Evolutionary conservation across 2,329 filamentous ascomycete species (phyloP), one percentile per base, ranked within the genome.

Genomic region (Botrytis cinerea): DNA sequence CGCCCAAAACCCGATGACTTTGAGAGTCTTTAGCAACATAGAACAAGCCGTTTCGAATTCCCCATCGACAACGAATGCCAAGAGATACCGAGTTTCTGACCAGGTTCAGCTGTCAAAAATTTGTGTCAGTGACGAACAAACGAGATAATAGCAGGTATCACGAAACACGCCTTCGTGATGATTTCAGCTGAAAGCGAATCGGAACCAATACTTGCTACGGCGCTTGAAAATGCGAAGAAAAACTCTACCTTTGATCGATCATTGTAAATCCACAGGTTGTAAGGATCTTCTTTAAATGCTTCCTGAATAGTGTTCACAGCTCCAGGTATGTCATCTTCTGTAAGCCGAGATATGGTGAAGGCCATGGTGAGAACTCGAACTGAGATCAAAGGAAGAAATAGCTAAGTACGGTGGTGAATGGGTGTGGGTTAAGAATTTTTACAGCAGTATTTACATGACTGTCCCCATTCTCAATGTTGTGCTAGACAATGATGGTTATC

Each of bases 31-130:
- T 92, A 16, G 90, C 90, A 74, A 93, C 89, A 77, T 91, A 88
- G 82, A 93, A 92, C 54, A 92, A 86, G 70, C 87, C 90, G 79
- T 91, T 89, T 70, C 87, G 85, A 80, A 93, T 91, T 40, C 91
- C 91, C 89, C 91, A 93, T 76, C 84, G 84, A 82, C 91, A 92
- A 70, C 92, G 87, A 2, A 91, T 87, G 2, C 85, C 86, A 32
- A 80, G 73, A 51, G 78, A 79, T 7, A 79, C 76, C 28, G 75
- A 72, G 70, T 78, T 77, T 74, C 77, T 74, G 67, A 73, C 70
- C 46, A 78, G 71, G 57, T 78, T 75, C 54, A 78, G 74, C 75
- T 78, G 46, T 45, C 62, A 28, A 48, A 18, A 45, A 32, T 68
- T n/a, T 38, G 51, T 51, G 46, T 72, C 40, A 63, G 40, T 68